Percentiles rank a stretch among this genome's conserved stretches.
These are phyloP conservation scores for Tetracladium maxilliforme DNA, from an alignment of 2,329 filamentous ascomycete species.

Conservation along the genomic window DNA sequence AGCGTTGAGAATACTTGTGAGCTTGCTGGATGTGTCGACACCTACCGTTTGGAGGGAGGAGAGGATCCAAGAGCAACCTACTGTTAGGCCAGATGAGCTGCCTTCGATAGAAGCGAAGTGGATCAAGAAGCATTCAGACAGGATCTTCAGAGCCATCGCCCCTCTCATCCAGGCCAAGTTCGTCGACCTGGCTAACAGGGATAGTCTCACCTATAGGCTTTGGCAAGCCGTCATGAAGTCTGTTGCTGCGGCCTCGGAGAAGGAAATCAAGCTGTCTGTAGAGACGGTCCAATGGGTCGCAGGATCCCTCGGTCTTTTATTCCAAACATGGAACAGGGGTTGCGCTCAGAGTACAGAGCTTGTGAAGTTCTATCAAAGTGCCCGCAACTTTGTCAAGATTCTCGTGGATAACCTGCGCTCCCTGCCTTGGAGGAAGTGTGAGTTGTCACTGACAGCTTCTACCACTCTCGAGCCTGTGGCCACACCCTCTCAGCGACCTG, in stretches of 20 bases:
- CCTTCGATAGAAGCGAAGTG: constrained; percentile 74
- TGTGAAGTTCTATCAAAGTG: no score
- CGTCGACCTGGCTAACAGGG: constrained; percentile 42
- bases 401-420: constrained; percentile 44
- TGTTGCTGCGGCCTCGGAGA: constrained; percentile 53
- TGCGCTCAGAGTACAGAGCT: no score
- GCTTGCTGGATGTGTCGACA: constrained; percentile 47
- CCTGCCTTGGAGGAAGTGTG: no score
- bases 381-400: constrained; percentile 37
- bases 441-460: no score
- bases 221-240: constrained; percentile 49
- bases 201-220: constrained; percentile 34
- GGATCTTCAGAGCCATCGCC: constrained; percentile 47
- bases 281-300: constrained; percentile 74
- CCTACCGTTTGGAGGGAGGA: constrained; percentile 10
- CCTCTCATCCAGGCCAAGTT: constrained; percentile 48
- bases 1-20: constrained; percentile 56
- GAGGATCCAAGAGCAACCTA: constrained; percentile 26
- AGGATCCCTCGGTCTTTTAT: constrained; percentile 52
- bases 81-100: constrained; percentile 66
- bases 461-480: no score
- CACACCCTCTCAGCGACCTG: no score
- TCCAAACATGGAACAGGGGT: constrained; percentile 52
- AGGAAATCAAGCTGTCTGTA: constrained; percentile 78
- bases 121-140: constrained; percentile 57